These are phyloP conservation scores for Capronia epimyces DNA, from an alignment of 2,329 filamentous ascomycete genomes.

Conservation along the genomic window DNA sequence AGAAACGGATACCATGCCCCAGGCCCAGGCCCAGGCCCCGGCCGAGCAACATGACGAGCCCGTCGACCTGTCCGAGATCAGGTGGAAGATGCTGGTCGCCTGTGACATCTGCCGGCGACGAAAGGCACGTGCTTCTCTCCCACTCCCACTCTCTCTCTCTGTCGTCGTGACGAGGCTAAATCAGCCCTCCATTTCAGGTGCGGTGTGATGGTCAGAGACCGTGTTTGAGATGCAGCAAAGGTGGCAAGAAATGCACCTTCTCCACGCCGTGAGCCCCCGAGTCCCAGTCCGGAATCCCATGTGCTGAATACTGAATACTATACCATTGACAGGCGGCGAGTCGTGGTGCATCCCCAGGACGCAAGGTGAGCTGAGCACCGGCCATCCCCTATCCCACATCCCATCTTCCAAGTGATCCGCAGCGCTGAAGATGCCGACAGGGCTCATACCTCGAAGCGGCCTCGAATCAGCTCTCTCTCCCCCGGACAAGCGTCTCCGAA, in stretches of 20 bases:
- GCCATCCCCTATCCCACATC: too few relatives aligned
- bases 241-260: constrained; percentile 13
- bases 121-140: not conserved
- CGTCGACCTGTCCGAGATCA: constrained; percentile 9
- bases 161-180: not conserved
- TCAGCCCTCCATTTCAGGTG: constrained; percentile 1
- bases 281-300: not conserved
- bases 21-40: not conserved
- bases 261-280: constrained; percentile 4
- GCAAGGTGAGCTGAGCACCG: constrained; percentile 1
- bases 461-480: constrained; percentile 3
- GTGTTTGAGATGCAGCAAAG: constrained; percentile 12
- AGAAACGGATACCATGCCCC: too few relatives aligned
- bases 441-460: not conserved
- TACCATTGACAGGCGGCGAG: constrained; percentile 5
- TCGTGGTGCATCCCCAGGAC: constrained; percentile 5
- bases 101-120: constrained; percentile 11
- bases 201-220: constrained; percentile 12
- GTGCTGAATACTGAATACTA: too few relatives aligned
- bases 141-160: too few relatives aligned
- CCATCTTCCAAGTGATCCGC: not conserved
- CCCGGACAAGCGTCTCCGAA: too few relatives aligned
- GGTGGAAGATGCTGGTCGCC: constrained; percentile 15
- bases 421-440: not conserved
- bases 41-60: constrained; percentile 2